phyloP scores from a whole-genome alignment of 805 yeast species.

The Kluyveromyces starmeri region DNA sequence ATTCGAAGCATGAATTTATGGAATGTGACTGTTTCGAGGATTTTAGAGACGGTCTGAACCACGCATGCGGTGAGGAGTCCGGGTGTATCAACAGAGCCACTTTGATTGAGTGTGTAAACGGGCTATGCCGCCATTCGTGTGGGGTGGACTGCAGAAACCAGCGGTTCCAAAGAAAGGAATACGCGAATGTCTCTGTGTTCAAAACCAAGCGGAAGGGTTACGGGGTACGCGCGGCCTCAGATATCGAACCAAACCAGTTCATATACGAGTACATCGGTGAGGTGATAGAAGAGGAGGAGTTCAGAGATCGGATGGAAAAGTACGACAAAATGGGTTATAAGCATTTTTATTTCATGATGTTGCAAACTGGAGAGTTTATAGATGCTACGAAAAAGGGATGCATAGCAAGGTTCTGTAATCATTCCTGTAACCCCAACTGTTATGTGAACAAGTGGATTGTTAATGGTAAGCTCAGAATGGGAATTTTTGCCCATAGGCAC shows the following conservation, averaged over 20 bases:
- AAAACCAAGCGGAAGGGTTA: conserved; percentile 80
- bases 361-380: conserved; percentile 83
- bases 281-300: conserved; percentile 74
- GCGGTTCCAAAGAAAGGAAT: conserved; percentile 70
- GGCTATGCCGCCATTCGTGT: conserved; percentile 47
- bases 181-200: conserved; percentile 73
- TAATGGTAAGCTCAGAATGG: conserved; percentile 84
- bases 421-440: conserved; percentile 91
- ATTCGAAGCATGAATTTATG: conserved; percentile 69
- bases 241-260: conserved; percentile 55
- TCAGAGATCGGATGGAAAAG: conserved; percentile 60
- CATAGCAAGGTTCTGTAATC: conserved; percentile 87
- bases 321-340: conserved; percentile 62
- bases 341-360: conserved; percentile 94
- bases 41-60: conserved; percentile 33
- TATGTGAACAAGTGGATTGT: conserved; percentile 97
- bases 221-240: conserved; percentile 68
- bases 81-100: conserved; percentile 91
- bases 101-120: conserved; percentile 81
- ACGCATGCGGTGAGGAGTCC: conserved; percentile 79
- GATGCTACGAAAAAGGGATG: conserved; percentile 91
- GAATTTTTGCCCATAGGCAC: conserved; percentile 76
- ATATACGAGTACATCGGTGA: conserved; percentile 92
- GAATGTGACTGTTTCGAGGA: conserved; percentile 77
- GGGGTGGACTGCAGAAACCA: conserved; percentile 79